A percentile compares a stretch with the other conserved stretches of the same genome.
phyloP scores from a whole-genome alignment of 352 stramenopile species.

The Pelagophyceae sp. region DNA sequence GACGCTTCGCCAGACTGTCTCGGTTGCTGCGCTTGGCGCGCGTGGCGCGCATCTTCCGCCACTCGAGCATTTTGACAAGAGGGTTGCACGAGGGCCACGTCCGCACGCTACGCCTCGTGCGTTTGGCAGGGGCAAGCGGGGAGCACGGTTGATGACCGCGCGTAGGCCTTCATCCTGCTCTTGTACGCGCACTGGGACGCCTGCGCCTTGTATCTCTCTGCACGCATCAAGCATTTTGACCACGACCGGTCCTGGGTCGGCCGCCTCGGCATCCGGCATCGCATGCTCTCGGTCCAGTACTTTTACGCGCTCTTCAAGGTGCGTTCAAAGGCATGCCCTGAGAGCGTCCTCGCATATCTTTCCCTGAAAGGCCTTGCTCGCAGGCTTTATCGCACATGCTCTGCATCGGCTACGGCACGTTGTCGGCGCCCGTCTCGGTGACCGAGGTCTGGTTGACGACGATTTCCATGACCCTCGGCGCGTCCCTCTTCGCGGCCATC shows the following conservation, averaged over 20 bases:
- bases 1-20: neutral
- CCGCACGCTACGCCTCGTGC: neutral
- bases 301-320: neutral
- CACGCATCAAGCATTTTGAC: neutral
- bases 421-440: neutral
- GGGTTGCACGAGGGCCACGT: constrained; percentile 3
- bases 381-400: neutral
- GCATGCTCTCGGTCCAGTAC: neutral
- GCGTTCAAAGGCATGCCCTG: too few relatives aligned
- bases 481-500: neutral
- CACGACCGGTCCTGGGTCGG: neutral
- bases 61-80: neutral
- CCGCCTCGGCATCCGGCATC: neutral
- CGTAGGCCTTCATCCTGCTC: neutral
- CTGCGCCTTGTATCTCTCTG: neutral
- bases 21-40: neutral
- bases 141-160: too few relatives aligned
- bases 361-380: too few relatives aligned
- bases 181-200: constrained; percentile 1
- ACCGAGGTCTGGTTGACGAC: neutral
- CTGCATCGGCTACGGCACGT: neutral
- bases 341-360: too few relatives aligned
- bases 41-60: neutral
- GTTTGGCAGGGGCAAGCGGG: too few relatives aligned
- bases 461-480: neutral